Conservation (phyloP, 2,329 filamentous ascomycete genomes). For the Aspergillus ochraceus region DNA sequence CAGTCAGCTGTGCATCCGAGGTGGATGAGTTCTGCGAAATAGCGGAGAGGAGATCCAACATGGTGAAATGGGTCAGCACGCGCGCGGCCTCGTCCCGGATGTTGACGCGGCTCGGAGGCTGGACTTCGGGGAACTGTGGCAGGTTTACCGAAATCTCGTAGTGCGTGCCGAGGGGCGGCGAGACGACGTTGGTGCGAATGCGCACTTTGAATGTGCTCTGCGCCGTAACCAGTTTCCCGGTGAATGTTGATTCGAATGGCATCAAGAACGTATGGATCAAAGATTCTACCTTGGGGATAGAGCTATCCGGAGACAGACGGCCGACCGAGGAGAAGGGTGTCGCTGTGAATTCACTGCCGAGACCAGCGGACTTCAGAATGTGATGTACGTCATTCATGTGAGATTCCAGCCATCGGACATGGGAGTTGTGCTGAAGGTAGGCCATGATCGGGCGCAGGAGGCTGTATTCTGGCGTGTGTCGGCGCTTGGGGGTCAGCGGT, state of each 20-base stretch:
- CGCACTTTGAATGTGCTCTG: slow-evolving; percentile 39
- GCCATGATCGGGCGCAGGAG: slow-evolving; percentile 60
- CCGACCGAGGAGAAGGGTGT: slow-evolving; percentile 29
- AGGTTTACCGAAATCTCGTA: slow-evolving; percentile 39
- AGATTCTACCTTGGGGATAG: slow-evolving; percentile 35
- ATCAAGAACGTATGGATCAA: slow-evolving; percentile 44
- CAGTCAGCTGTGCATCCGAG: not conserved
- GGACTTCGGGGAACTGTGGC: slow-evolving; percentile 30
- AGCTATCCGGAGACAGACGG: slow-evolving; percentile 7
- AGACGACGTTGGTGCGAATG: slow-evolving; percentile 36
- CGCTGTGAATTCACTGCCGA: slow-evolving; percentile 28
- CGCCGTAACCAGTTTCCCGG: slow-evolving; percentile 35
- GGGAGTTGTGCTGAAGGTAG: slow-evolving; percentile 51
- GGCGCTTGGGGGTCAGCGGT: slow-evolving; percentile 54
- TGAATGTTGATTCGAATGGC: slow-evolving; percentile 45
- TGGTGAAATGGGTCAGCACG: slow-evolving; percentile 35
- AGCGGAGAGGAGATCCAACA: slow-evolving; percentile 38
- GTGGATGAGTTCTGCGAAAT: slow-evolving; percentile 24
- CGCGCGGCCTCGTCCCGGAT: slow-evolving; percentile 36
- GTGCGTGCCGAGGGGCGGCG: slow-evolving; percentile 37
- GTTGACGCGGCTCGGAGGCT: slow-evolving; percentile 34
- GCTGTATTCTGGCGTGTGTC: slow-evolving; percentile 52
- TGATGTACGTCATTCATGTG: slow-evolving; percentile 32
- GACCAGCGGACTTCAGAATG: slow-evolving; percentile 33
- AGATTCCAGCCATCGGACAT: slow-evolving; percentile 35